Percentiles rank a stretch among this genome's conserved stretches.
These are phyloP conservation scores for Cylindricascospora bacillispora DNA, from an alignment of 1,139 yeast species.

Conservation along the genomic window DNA sequence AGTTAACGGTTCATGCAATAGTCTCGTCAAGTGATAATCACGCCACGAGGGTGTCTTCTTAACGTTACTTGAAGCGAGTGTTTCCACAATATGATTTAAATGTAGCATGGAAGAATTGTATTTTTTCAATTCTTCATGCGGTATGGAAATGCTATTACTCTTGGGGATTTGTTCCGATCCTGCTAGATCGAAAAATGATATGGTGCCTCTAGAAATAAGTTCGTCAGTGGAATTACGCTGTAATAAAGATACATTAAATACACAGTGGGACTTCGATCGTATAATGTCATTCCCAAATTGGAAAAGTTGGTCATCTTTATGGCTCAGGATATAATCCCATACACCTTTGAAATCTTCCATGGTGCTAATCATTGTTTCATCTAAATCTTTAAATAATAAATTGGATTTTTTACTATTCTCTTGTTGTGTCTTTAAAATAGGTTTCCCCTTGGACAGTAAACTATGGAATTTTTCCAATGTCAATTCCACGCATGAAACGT, in stretches of 20 bases:
- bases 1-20: conserved; percentile 74
- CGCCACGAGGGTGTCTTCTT: conserved; percentile 57
- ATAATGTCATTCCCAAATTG: conserved; percentile 28
- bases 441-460: conserved; percentile 25
- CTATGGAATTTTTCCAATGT: conserved; percentile 71
- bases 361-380: not conserved
- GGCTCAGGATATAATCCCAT: not conserved
- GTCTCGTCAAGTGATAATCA: conserved; percentile 68
- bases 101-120: conserved; percentile 70
- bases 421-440: not conserved
- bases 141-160: conserved; percentile 66
- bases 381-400: not conserved
- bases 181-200: conserved; percentile 76
- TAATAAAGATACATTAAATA: conserved; percentile 52
- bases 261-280: conserved; percentile 77
- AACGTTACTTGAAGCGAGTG: conserved; percentile 53
- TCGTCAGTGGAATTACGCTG: conserved; percentile 40
- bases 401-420: not conserved
- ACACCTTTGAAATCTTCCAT: not conserved
- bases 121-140: conserved; percentile 73
- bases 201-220: conserved; percentile 13
- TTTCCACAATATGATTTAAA: conserved; percentile 69
- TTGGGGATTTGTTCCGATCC: conserved; percentile 82
- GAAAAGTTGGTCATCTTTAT: not conserved
- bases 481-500: conserved; percentile 70